Percentiles rank a stretch among this genome's conserved stretches.
Evolutionary conservation across 2,329 filamentous ascomycete species (phyloP).

Genomic region (Pseudogymnoascus sp.): DNA sequence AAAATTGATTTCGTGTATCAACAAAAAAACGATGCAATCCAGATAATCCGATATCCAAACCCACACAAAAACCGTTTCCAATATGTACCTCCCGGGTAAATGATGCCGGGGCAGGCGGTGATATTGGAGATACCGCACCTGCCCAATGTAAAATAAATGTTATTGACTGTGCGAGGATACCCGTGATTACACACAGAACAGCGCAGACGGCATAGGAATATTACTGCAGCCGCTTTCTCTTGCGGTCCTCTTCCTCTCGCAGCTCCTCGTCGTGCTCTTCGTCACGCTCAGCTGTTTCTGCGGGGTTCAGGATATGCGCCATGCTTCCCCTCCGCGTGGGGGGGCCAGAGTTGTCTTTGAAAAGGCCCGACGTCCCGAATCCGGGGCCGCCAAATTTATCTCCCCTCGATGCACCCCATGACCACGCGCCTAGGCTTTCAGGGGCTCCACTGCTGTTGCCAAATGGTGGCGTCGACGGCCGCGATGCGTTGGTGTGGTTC

Average conservation of each 20-base stretch:
- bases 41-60: background rate
- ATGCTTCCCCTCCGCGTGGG: conserved; percentile 63
- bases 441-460: conserved; percentile 21
- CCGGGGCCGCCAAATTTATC: conserved; percentile 22
- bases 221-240: conserved; percentile 53
- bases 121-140: background rate
- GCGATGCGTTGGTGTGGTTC: conserved; percentile 22
- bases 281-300: conserved; percentile 58
- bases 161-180: background rate
- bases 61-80: background rate
- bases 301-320: conserved; percentile 65
- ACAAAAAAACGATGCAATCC: background rate
- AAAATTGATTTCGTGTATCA: conserved; percentile 2
- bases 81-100: conserved; percentile 6
- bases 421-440: conserved; percentile 29
- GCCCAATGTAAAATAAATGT: conserved; percentile 2
- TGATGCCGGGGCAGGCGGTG: background rate
- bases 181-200: background rate
- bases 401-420: conserved; percentile 26
- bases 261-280: conserved; percentile 61
- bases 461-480: conserved; percentile 26
- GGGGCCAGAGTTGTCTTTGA: conserved; percentile 42
- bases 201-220: background rate
- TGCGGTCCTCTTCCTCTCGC: conserved; percentile 50
- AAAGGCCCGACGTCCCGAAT: conserved; percentile 25